These are phyloP conservation scores for Cucumis cinereus DNA, from an alignment of 306 rosid species.

Conservation along the genomic window DNA sequence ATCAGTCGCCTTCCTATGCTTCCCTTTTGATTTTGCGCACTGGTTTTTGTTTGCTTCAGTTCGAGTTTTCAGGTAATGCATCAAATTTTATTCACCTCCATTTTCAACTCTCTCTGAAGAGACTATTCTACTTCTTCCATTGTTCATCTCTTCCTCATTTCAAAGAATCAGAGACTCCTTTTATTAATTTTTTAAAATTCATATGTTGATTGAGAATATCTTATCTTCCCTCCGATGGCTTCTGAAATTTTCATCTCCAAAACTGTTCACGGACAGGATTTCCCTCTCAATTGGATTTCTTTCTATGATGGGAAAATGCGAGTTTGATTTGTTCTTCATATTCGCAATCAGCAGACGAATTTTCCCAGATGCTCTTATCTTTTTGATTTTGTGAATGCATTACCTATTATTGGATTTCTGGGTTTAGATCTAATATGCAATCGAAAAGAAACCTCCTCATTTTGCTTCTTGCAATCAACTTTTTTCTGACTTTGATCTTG, in stretches of 20 bases:
- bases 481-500: not conserved
- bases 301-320: not conserved
- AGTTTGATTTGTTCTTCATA: not conserved
- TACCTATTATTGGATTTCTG: not conserved
- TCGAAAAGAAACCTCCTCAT: not conserved
- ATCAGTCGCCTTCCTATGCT: not conserved
- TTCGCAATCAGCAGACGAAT: not conserved
- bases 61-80: not conserved
- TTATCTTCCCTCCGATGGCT: not conserved
- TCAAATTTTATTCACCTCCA: not conserved
- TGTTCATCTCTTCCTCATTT: not conserved
- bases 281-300: not conserved
- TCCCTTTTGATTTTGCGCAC: not conserved
- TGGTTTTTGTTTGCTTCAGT: conserved; percentile 4
- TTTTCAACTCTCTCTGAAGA: not conserved
- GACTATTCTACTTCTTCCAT: not conserved
- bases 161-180: not conserved
- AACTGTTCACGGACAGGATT: not conserved
- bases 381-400: not conserved
- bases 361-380: not conserved
- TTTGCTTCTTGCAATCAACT: not conserved
- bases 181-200: not conserved
- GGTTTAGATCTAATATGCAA: not conserved
- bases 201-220: not conserved
- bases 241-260: not conserved